These are phyloP conservation scores for Knufia petricola DNA, from an alignment of 2,329 filamentous ascomycete genomes.

Conservation along the genomic window DNA sequence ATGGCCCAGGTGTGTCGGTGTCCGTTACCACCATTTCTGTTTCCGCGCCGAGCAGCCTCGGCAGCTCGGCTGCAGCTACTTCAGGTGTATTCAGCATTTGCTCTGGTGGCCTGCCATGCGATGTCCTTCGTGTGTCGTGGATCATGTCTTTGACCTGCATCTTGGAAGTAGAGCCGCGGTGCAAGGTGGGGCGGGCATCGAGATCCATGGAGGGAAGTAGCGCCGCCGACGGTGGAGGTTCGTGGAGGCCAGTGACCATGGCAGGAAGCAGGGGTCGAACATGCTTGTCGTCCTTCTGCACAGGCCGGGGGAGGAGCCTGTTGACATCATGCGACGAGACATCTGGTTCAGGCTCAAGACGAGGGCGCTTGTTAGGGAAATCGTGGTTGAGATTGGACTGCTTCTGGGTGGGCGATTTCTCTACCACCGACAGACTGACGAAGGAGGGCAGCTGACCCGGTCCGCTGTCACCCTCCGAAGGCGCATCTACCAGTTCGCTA, in stretches of 20 bases:
- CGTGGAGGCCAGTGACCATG: constrained; percentile 51
- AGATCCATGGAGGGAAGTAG: constrained; percentile 53
- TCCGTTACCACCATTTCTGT: not conserved
- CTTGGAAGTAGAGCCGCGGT: constrained; percentile 18
- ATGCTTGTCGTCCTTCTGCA: constrained; percentile 37
- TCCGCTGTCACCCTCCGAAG: constrained; percentile 29
- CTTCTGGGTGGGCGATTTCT: constrained; percentile 27
- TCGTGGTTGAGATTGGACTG: constrained; percentile 15
- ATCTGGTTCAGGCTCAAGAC: constrained; percentile 33
- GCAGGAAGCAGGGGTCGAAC: constrained; percentile 33
- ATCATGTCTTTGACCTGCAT: constrained; percentile 23
- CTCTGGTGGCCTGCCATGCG: constrained; percentile 8
- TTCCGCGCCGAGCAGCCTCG: constrained; percentile 2
- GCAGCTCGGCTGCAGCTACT: constrained; percentile 1
- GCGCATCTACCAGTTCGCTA: constrained; percentile 28
- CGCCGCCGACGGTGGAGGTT: constrained; percentile 53
- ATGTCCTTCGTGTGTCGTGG: constrained; percentile 7
- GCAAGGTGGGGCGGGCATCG: constrained; percentile 24
- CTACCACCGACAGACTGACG: constrained; percentile 39
- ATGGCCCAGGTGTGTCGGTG: constrained; percentile 1
- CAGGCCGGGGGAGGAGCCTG: constrained; percentile 39
- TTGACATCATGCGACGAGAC: constrained; percentile 31
- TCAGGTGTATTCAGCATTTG: constrained; percentile 10
- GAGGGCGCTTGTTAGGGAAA: constrained; percentile 35
- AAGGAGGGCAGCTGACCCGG: constrained; percentile 34